Conservation (phyloP, 2,329 filamentous ascomycete species). For the Claviceps fusiformis region DNA sequence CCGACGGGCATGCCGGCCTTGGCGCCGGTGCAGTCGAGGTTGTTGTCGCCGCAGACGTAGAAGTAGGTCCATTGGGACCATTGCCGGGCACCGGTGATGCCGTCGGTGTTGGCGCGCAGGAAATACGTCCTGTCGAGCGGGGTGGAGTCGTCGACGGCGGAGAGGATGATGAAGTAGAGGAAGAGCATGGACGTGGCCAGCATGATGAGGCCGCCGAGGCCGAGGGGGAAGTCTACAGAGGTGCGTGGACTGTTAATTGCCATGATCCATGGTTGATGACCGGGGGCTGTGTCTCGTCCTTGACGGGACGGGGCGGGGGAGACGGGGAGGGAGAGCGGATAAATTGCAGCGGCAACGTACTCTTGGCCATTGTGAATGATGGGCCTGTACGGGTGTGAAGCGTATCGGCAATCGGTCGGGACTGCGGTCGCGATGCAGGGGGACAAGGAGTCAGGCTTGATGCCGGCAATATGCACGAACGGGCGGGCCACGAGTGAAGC, state of each 20-base stretch:
- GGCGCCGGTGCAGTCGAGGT: constrained; percentile 49
- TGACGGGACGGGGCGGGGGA: no score
- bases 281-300: background rate
- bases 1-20: constrained; percentile 55
- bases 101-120: constrained; percentile 62
- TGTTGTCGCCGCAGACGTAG: constrained; percentile 57
- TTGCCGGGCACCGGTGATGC: constrained; percentile 53
- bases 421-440: no score
- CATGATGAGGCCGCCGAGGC: constrained; percentile 32
- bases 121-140: constrained; percentile 71
- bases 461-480: background rate
- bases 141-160: constrained; percentile 32
- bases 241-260: background rate
- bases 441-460: no score
- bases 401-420: background rate
- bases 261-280: background rate
- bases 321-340: background rate
- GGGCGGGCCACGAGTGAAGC: no score
- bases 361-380: constrained; percentile 7
- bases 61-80: constrained; percentile 83
- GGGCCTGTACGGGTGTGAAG: background rate
- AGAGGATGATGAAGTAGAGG: constrained; percentile 46
- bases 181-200: constrained; percentile 37
- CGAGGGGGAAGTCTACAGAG: constrained; percentile 25
- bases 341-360: constrained; percentile 3